Evolutionary conservation across 106 monocot genomes (phyloP).

Genomic region (Agapanthus africanus): DNA sequence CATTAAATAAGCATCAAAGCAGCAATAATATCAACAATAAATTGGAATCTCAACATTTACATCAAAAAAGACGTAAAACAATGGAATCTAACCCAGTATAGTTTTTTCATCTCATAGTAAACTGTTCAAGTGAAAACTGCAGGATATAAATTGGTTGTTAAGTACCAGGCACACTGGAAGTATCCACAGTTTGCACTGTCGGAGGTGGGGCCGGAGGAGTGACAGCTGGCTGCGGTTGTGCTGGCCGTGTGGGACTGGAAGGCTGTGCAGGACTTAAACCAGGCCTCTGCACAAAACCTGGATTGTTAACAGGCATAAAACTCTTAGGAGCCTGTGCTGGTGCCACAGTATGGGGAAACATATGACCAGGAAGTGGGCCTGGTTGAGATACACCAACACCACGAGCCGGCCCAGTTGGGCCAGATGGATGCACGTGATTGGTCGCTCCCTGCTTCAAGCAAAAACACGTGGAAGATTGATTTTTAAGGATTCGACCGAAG

Average conservation of each 20-base stretch:
- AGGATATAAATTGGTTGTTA: too few species aligned
- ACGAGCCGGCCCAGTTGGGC: slow-evolving; percentile 12
- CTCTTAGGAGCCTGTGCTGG: slow-evolving; percentile 1
- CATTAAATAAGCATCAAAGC: too few species aligned
- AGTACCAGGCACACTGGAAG: slow-evolving; percentile 90
- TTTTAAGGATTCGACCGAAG: not conserved
- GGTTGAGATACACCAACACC: slow-evolving; percentile 28
- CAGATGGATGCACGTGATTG: slow-evolving; percentile 38
- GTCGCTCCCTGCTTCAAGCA: slow-evolving; percentile 35
- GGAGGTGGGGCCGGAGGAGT: slow-evolving; percentile 59
- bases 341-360: slow-evolving; percentile 24
- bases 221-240: slow-evolving; percentile 23
- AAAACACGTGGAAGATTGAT: not conserved
- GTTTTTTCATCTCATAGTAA: too few species aligned
- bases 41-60: too few species aligned
- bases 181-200: slow-evolving; percentile 91
- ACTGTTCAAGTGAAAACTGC: too few species aligned
- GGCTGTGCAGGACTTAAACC: slow-evolving; percentile 47
- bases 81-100: too few species aligned
- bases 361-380: slow-evolving; percentile 30
- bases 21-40: too few species aligned
- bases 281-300: slow-evolving; percentile 34
- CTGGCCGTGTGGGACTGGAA: slow-evolving; percentile 46
- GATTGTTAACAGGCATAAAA: slow-evolving; percentile 40
- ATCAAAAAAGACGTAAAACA: too few species aligned